Conservation (phyloP, 345 rosid genomes). For the Salix arbutifolia region DNA sequence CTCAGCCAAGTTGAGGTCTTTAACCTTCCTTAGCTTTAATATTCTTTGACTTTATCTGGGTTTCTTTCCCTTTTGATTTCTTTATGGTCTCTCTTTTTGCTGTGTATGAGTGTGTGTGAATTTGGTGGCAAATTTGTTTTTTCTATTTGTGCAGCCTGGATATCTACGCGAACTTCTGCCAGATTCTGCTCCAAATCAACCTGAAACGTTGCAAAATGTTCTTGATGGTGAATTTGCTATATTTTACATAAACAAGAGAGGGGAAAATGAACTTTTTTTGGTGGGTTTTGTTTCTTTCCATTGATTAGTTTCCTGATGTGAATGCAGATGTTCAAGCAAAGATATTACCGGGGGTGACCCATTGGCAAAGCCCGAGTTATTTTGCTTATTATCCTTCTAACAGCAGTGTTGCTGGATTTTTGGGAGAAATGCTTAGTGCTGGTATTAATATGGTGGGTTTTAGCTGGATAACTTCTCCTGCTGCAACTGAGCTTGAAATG, state of each 20-base stretch:
- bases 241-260: background rate
- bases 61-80: background rate
- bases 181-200: constrained; percentile 70
- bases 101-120: background rate
- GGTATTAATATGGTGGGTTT: constrained; percentile 81
- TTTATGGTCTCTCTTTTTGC: background rate
- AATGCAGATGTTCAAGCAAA: constrained; percentile 57
- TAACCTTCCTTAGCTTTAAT: background rate
- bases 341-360: constrained; percentile 81
- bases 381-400: constrained; percentile 87
- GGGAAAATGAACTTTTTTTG: too few species aligned
- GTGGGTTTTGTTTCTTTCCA: too few species aligned
- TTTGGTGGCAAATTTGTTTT: background rate
- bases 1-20: constrained; percentile 68
- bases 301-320: background rate
- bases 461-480: constrained; percentile 92
- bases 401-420: constrained; percentile 79
- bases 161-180: constrained; percentile 69
- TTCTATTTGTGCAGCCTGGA: constrained; percentile 61
- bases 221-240: constrained; percentile 59
- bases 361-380: constrained; percentile 86
- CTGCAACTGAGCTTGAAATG: constrained; percentile 88
- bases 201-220: constrained; percentile 67
- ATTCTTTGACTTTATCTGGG: background rate
- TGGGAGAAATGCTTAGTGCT: constrained; percentile 96